Conservation (phyloP, 331 rosid species). For the Quercus tomentella region DNA sequence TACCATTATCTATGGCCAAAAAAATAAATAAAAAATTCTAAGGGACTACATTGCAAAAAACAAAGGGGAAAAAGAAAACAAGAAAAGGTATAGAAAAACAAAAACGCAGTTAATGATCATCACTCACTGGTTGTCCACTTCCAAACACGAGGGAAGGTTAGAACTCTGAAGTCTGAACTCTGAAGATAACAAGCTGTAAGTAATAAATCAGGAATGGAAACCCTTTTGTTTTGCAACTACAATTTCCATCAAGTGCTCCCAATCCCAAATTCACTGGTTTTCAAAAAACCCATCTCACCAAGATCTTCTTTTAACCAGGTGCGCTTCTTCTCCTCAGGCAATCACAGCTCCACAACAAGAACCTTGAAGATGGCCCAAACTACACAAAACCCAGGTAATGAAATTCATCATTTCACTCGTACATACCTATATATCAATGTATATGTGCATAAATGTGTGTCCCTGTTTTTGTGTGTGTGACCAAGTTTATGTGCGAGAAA, state of each 20-base stretch:
- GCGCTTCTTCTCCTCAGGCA: constrained; percentile 22
- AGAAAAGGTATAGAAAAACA: no score
- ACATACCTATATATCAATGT: not conserved
- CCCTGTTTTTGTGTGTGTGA: not conserved
- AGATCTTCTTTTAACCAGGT: constrained; percentile 26
- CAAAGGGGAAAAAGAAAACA: no score
- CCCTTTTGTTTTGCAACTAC: constrained; percentile 11
- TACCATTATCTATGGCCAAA: no score
- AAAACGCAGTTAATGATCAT: no score
- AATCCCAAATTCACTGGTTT: constrained; percentile 28
- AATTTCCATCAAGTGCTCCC: constrained; percentile 26
- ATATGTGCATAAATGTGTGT: not conserved
- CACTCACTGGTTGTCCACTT: no score
- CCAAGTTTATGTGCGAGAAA: not conserved
- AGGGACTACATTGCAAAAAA: no score
- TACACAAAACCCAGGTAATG: constrained; percentile 48
- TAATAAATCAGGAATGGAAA: constrained; percentile 12
- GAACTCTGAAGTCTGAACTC: no score
- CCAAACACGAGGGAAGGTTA: no score
- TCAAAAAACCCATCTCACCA: constrained; percentile 16
- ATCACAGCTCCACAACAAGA: constrained; percentile 21
- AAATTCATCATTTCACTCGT: not conserved
- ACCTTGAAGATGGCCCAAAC: constrained; percentile 49
- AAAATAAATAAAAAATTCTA: no score
- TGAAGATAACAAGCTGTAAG: not conserved